Evolutionary conservation across 305 asterid species (phyloP).

Genomic region (Galium porrigens): DNA sequence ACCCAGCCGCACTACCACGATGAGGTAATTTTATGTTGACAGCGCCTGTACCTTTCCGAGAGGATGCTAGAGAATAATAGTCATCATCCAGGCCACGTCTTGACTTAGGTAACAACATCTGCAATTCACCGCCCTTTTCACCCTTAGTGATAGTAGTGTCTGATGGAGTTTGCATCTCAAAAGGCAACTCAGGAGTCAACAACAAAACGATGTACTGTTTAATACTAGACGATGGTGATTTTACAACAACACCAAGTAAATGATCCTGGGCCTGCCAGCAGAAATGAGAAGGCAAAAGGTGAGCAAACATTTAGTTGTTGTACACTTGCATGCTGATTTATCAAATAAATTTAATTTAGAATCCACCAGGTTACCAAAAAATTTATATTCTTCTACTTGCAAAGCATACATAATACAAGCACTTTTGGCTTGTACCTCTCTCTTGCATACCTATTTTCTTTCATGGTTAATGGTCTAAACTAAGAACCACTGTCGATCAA

Average conservation of each 20-base stretch:
- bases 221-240: conserved; percentile 50
- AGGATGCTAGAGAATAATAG: conserved; percentile 42
- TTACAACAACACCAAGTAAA: conserved; percentile 80
- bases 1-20: conserved; percentile 68
- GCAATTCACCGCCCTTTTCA: conserved; percentile 36
- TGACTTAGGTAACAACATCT: conserved; percentile 76
- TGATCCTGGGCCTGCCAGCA: conserved; percentile 73
- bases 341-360: not conserved
- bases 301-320: not conserved
- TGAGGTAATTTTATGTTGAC: conserved; percentile 73
- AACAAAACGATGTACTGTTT: conserved; percentile 71
- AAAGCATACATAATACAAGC: not conserved
- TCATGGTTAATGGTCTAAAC: not conserved
- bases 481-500: not conserved
- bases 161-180: conserved; percentile 27
- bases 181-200: conserved; percentile 65
- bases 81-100: conserved; percentile 85
- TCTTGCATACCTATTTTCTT: not conserved
- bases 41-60: conserved; percentile 73
- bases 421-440: too few relatives aligned
- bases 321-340: not conserved
- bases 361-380: not conserved
- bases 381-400: not conserved
- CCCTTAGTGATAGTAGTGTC: conserved; percentile 29
- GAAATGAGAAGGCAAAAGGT: conserved; percentile 15